Conservation (phyloP, 345 rosid species). For the Eucalyptus erythrocorys region DNA sequence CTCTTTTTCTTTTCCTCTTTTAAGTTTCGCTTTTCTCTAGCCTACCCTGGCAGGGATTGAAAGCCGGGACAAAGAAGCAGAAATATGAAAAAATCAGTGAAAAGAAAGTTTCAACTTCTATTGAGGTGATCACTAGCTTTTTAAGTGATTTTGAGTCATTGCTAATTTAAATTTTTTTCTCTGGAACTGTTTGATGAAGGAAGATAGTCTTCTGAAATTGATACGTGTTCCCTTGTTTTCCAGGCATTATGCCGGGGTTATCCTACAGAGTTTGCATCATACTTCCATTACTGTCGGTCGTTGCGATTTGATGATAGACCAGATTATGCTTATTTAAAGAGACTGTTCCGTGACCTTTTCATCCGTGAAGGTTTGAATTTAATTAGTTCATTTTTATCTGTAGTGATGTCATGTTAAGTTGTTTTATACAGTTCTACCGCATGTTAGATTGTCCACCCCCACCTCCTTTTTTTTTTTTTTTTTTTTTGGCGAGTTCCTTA, state of each 20-base stretch:
- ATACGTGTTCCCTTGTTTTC: not conserved
- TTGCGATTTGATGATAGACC: constrained; percentile 86
- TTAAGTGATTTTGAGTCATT: not conserved
- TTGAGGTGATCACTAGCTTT: constrained; percentile 49
- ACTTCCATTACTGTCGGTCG: constrained; percentile 89
- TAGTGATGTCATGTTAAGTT: not conserved
- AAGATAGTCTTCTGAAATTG: not conserved
- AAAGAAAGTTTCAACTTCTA: constrained; percentile 77
- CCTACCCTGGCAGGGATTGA: constrained; percentile 97
- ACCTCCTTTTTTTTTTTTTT: too few species aligned
- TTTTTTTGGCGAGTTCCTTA: constrained; percentile 31
- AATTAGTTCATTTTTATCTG: not conserved
- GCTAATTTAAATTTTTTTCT: not conserved
- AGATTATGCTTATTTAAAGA: constrained; percentile 82
- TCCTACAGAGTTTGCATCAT: constrained; percentile 86
- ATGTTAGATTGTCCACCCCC: not conserved
- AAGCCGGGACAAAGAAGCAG: constrained; percentile 88
- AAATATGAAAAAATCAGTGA: constrained; percentile 91
- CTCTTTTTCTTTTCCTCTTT: not conserved
- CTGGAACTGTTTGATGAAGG: not conserved
- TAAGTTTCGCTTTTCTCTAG: constrained; percentile 18
- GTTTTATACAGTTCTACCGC: not conserved
- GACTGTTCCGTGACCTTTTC: constrained; percentile 83
- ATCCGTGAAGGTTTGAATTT: constrained; percentile 71
- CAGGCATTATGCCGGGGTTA: constrained; percentile 78